These are phyloP conservation scores for Neurospora pannonica DNA, from an alignment of 495 filamentous ascomycete genomes.

Conservation along the genomic window DNA sequence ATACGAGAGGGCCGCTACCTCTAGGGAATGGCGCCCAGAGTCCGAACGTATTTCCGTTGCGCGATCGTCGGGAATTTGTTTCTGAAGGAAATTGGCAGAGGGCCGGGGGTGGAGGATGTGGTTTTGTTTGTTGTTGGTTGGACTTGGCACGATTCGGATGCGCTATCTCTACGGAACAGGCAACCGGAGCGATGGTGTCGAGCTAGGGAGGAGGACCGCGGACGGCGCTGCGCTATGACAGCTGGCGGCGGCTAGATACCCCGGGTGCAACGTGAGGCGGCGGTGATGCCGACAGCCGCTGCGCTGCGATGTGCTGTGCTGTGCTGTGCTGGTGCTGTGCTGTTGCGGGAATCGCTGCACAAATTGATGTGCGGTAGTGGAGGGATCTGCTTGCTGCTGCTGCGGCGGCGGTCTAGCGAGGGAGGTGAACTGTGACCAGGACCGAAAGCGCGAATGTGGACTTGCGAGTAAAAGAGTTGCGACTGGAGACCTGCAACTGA, in stretches of 20 bases:
- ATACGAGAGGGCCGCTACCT: neutral
- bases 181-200: neutral
- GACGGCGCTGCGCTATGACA: neutral
- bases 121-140: neutral
- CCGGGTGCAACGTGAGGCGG: neutral
- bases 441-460: neutral
- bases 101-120: neutral
- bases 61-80: neutral
- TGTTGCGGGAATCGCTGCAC: neutral
- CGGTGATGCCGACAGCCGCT: neutral
- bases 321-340: neutral
- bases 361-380: neutral
- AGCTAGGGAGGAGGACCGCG: neutral
- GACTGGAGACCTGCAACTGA: neutral
- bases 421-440: neutral
- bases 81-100: neutral
- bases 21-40: neutral
- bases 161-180: slow-evolving; percentile 2
- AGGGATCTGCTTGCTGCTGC: neutral
- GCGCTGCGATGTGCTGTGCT: neutral
- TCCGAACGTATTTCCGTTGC: neutral
- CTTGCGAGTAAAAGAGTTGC: neutral
- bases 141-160: neutral
- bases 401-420: neutral
- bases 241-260: neutral